Evolutionary conservation across 208 protist species (phyloP).

Genomic region (Tritrichomonas musculus): DNA sequence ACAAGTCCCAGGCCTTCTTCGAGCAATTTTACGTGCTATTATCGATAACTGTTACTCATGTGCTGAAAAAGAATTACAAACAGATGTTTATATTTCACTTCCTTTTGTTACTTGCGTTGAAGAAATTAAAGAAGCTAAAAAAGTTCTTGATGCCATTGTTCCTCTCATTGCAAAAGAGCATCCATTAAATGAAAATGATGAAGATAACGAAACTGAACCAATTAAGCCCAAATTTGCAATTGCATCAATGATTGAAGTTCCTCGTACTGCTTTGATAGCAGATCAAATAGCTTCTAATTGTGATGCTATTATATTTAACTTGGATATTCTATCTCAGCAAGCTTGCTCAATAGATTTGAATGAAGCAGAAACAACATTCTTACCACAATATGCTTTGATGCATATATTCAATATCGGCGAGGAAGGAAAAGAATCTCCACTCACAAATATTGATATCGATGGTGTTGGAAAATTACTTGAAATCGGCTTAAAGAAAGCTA

Average conservation of each 20-base stretch:
- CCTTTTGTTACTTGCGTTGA: neutral
- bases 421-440: constrained; percentile 57
- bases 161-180: neutral
- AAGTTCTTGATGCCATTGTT: neutral
- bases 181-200: neutral
- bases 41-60: neutral
- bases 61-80: neutral
- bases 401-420: constrained; percentile 66
- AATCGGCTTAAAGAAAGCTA: neutral
- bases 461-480: neutral
- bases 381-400: neutral
- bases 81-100: neutral
- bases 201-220: neutral
- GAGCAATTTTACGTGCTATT: constrained; percentile 70
- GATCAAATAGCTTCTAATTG: neutral
- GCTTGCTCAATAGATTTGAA: neutral
- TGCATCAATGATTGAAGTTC: neutral
- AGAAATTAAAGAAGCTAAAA: neutral
- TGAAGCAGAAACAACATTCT: neutral
- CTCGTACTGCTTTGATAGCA: neutral
- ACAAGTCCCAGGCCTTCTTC: constrained; percentile 78
- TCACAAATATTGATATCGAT: neutral
- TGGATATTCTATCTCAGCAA: neutral
- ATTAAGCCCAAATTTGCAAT: neutral
- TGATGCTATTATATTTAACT: neutral